Percentiles rank a stretch among this genome's conserved stretches.
Conservation (phyloP, 2,329 filamentous ascomycete genomes). For the Claviceps paspali region DNA sequence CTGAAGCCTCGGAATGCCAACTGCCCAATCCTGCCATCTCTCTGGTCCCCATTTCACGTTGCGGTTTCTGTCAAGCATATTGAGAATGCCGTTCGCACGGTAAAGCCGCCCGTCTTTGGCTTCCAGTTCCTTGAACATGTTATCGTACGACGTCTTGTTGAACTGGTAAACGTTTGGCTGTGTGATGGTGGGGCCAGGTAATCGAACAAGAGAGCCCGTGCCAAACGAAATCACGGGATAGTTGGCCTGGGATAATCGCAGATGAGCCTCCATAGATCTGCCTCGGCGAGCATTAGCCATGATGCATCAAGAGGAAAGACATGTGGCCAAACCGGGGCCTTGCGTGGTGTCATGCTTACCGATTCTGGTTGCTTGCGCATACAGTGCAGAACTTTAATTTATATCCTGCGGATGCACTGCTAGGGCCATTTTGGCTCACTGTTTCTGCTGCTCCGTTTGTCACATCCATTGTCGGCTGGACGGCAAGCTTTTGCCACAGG, state of each 20-base stretch:
- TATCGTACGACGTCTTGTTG: slow-evolving; percentile 89
- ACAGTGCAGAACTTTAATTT: slow-evolving; percentile 96
- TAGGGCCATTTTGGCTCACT: slow-evolving; percentile 26
- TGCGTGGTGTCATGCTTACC: slow-evolving; percentile 34
- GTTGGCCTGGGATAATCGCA: slow-evolving; percentile 68
- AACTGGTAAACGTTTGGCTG: slow-evolving; percentile 97
- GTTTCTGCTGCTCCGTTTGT: slow-evolving; percentile 23
- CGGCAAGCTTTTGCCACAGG: background rate
- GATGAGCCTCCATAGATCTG: slow-evolving; percentile 80
- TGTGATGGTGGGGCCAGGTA: slow-evolving; percentile 79
- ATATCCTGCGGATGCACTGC: slow-evolving; percentile 45
- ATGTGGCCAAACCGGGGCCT: too few species aligned
- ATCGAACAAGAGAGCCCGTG: slow-evolving; percentile 82
- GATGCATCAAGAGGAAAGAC: too few species aligned
- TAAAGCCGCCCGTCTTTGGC: slow-evolving; percentile 79
- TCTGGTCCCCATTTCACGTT: slow-evolving; percentile 91
- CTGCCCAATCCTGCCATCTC: slow-evolving; percentile 93
- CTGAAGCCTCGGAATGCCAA: slow-evolving; percentile 69
- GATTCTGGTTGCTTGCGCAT: slow-evolving; percentile 97
- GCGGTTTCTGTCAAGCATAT: slow-evolving; percentile 89
- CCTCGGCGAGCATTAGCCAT: background rate
- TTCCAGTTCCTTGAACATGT: slow-evolving; percentile 84
- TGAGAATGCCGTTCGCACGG: slow-evolving; percentile 78
- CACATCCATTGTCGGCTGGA: slow-evolving; percentile 22
- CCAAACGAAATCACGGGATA: slow-evolving; percentile 98